Evolutionary conservation across 2,329 filamentous ascomycete genomes (phyloP).

Genomic region (Beauveria sp.): DNA sequence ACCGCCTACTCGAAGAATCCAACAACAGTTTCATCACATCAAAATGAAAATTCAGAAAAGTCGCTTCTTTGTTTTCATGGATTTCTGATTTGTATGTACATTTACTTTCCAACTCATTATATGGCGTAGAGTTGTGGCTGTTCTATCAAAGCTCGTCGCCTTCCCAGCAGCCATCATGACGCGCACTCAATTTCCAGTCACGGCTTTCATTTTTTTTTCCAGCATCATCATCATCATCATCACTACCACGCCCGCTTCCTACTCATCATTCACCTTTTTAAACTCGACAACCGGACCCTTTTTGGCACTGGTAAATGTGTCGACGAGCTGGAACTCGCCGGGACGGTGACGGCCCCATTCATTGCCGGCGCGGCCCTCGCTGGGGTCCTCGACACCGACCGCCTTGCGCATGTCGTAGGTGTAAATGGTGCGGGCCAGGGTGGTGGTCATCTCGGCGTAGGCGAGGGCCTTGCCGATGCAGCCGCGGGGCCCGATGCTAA

Average conservation of each 20-base stretch:
- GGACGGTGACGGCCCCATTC: conserved; percentile 48
- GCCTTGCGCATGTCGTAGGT: conserved; percentile 52
- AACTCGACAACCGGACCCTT: conserved; percentile 64
- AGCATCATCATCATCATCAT: neutral
- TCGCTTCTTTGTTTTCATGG: neutral
- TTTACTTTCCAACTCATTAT: neutral
- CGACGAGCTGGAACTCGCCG: conserved; percentile 61
- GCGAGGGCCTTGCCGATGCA: conserved; percentile 67
- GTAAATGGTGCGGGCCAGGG: conserved; percentile 53
- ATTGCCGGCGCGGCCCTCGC: conserved; percentile 40
- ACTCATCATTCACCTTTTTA: conserved; percentile 21
- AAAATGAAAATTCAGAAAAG: neutral
- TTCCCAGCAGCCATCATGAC: neutral
- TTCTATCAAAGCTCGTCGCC: neutral
- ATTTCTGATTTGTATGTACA: neutral
- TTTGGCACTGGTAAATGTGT: conserved; percentile 68
- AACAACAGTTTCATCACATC: no score
- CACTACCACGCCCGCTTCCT: neutral
- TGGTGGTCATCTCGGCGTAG: conserved; percentile 58
- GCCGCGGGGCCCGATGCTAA: conserved; percentile 60
- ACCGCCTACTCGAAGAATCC: no score
- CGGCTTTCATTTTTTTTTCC: neutral
- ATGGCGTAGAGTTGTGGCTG: neutral
- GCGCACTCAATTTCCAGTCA: neutral
- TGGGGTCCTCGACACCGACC: conserved; percentile 40